A percentile compares a stretch with the other conserved stretches of the same genome.
These are phyloP conservation scores for Thalassiosira livingstoniorum DNA, from an alignment of 352 stramenopile genomes.

Conservation along the genomic window DNA sequence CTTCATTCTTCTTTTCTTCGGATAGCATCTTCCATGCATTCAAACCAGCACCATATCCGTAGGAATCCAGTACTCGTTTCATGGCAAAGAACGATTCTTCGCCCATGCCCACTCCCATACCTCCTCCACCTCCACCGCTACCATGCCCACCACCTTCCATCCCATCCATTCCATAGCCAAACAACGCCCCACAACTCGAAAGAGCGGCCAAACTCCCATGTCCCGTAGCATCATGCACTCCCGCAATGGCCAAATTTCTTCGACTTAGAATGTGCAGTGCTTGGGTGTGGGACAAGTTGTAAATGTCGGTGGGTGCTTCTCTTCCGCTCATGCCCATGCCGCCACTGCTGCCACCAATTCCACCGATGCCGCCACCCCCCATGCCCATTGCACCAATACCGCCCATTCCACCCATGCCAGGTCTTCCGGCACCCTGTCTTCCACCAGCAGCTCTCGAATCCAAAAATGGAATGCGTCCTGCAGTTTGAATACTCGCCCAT, in stretches of 20 bases:
- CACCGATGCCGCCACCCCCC: neutral
- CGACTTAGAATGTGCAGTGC: conserved; percentile 29
- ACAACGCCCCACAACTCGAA: conserved; percentile 41
- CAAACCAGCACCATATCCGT: conserved; percentile 32
- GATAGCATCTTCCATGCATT: conserved; percentile 18
- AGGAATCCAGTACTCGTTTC: conserved; percentile 38
- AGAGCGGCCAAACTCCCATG: conserved; percentile 39
- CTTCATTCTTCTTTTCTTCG: neutral
- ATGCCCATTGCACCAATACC: neutral
- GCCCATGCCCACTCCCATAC: too few relatives aligned
- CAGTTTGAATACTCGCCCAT: conserved; percentile 39
- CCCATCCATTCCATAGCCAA: conserved; percentile 27
- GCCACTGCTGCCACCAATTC: neutral
- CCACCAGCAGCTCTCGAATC: neutral
- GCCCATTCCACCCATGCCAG: neutral
- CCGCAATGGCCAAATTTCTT: conserved; percentile 39
- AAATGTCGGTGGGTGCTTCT: conserved; percentile 32
- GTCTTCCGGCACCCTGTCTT: neutral
- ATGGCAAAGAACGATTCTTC: conserved; percentile 17
- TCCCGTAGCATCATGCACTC: conserved; percentile 54
- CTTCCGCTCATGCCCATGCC: neutral
- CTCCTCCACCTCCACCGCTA: too few relatives aligned
- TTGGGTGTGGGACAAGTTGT: conserved; percentile 35
- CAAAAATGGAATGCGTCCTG: conserved; percentile 23
- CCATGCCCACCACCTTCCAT: too few relatives aligned